These are phyloP conservation scores for Austropuccinia psidii DNA, from an alignment of 1,284 basidiomycete species.

Conservation along the genomic window DNA sequence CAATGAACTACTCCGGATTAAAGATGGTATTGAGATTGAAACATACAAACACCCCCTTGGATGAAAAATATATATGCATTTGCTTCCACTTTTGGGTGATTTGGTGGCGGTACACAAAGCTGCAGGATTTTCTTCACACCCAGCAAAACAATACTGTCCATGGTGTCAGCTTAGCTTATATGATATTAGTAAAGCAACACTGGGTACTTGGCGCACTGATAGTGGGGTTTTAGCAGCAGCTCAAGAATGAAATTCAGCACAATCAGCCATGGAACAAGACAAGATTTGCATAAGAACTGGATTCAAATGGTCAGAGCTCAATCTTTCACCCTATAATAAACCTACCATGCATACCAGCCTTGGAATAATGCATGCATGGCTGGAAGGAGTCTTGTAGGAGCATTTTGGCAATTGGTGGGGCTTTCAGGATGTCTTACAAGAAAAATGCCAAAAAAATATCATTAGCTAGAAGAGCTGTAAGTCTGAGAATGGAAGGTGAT, in stretches of 20 bases:
- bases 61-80: background rate
- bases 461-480: too few species aligned
- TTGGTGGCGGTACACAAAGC: slow-evolving; percentile 6
- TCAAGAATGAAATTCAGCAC: background rate
- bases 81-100: slow-evolving; percentile 11
- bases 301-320: slow-evolving; percentile 14
- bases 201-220: too few species aligned
- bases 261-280: background rate
- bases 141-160: background rate
- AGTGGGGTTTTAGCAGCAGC: background rate
- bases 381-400: slow-evolving; percentile 6
- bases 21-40: background rate
- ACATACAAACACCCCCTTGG: background rate
- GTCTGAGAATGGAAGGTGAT: too few species aligned
- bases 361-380: slow-evolving; percentile 24
- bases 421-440: too few species aligned
- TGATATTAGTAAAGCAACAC: too few species aligned
- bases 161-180: too few species aligned
- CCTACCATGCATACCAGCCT: background rate
- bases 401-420: slow-evolving; percentile 1
- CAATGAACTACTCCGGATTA: background rate
- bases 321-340: background rate
- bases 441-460: too few species aligned
- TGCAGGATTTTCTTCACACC: slow-evolving; percentile 7
- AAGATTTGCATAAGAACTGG: background rate